A percentile compares a stretch with the other conserved stretches of the same genome.
Evolutionary conservation across 768 basidiomycete species (phyloP).

Genomic region (Grammothele lineata): DNA sequence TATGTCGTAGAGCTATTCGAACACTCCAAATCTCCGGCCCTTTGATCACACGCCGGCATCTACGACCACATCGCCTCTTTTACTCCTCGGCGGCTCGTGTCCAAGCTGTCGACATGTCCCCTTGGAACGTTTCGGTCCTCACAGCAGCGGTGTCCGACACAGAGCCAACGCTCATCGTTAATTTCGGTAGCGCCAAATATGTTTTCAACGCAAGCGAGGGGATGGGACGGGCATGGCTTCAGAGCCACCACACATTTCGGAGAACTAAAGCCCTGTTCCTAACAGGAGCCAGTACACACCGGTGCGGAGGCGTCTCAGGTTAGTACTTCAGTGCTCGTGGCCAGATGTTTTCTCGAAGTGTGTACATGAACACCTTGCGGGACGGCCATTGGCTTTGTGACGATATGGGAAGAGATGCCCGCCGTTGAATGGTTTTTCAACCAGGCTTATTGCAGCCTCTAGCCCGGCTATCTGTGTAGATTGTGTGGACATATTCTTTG

Average conservation of each 20-base stretch:
- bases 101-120: neutral
- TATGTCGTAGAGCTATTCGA: conserved; percentile 6
- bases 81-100: no score
- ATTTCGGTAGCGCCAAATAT: conserved; percentile 77
- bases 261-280: conserved; percentile 71
- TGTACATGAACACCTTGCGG: no score
- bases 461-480: no score
- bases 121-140: conserved; percentile 60
- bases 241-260: conserved; percentile 61
- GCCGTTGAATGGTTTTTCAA: no score
- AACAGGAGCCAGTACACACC: conserved; percentile 57
- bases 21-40: neutral
- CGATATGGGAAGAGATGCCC: no score
- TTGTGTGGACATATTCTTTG: no score
- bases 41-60: neutral
- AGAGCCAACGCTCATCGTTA: conserved; percentile 69
- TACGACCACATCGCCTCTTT: no score
- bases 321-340: no score
- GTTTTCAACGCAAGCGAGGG: conserved; percentile 88
- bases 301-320: conserved; percentile 75
- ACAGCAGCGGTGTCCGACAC: conserved; percentile 69
- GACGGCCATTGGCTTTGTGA: no score
- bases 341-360: no score
- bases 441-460: no score
- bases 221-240: conserved; percentile 67